These are phyloP conservation scores for Pisolithus orientalis DNA, from an alignment of 768 basidiomycete genomes.

Conservation along the genomic window DNA sequence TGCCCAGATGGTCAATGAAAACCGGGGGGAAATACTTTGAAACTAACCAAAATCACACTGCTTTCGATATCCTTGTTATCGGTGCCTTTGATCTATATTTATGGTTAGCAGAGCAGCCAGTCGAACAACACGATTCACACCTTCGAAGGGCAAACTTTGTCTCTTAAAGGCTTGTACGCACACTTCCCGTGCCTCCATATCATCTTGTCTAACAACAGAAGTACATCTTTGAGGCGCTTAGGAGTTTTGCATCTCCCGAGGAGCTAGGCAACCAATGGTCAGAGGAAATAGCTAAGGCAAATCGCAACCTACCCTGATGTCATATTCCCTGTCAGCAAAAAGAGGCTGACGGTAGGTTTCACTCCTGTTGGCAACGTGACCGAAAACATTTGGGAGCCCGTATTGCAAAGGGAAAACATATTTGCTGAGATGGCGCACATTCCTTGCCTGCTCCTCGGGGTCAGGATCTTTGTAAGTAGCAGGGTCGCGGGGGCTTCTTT, in stretches of 20 bases:
- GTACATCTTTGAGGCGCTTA: constrained; percentile 52
- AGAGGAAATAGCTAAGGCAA: background rate
- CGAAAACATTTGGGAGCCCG: constrained; percentile 57
- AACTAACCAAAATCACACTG: constrained; percentile 54
- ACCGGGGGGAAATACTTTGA: background rate
- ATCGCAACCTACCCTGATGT: constrained; percentile 52
- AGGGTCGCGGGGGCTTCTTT: constrained; percentile 21
- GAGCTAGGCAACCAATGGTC: constrained; percentile 13
- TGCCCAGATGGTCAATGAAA: constrained; percentile 22
- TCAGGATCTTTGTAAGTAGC: constrained; percentile 38
- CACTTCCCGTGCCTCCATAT: constrained; percentile 65
- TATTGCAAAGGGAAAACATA: constrained; percentile 84
- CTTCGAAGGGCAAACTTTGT: constrained; percentile 74
- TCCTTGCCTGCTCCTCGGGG: constrained; percentile 37
- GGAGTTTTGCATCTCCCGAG: constrained; percentile 63
- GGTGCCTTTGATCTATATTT: constrained; percentile 32
- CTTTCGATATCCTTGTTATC: constrained; percentile 46
- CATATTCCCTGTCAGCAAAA: constrained; percentile 55
- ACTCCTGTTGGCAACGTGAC: constrained; percentile 13
- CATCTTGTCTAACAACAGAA: constrained; percentile 54
- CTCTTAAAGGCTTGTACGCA: constrained; percentile 58
- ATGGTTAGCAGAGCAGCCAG: background rate
- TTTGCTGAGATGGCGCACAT: constrained; percentile 65
- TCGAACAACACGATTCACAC: constrained; percentile 26
- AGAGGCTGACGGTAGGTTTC: constrained; percentile 37